Evolutionary conservation across 2,329 filamentous ascomycete species (phyloP).

Genomic region (Cladosporium sp.): DNA sequence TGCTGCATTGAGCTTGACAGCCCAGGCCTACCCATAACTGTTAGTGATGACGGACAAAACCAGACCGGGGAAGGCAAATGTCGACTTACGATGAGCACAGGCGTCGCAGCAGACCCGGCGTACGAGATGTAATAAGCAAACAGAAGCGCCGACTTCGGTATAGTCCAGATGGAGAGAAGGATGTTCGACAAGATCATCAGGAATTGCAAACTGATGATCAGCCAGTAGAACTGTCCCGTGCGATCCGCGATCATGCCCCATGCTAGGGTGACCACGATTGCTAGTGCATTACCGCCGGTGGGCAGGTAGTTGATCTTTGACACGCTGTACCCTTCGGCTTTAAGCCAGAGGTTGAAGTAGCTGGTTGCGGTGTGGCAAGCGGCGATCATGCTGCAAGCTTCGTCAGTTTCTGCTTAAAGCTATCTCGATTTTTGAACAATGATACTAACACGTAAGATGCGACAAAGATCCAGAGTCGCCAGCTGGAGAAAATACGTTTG

Average conservation of each 20-base stretch:
- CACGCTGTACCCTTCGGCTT: conserved; percentile 25
- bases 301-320: conserved; percentile 24
- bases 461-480: conserved; percentile 26
- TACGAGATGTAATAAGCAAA: not conserved
- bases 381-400: conserved; percentile 19
- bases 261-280: conserved; percentile 23
- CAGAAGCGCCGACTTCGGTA: not conserved
- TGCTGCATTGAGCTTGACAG: not conserved
- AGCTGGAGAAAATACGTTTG: conserved; percentile 21
- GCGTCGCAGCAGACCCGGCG: conserved; percentile 6
- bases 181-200: conserved; percentile 23
- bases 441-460: conserved; percentile 11
- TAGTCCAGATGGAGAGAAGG: conserved; percentile 1
- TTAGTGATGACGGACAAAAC: not conserved
- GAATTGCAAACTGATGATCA: conserved; percentile 20
- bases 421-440: not conserved
- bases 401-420: not conserved
- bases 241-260: conserved; percentile 25
- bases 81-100: not conserved
- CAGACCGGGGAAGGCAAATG: too few relatives aligned
- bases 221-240: conserved; percentile 22
- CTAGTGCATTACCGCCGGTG: conserved; percentile 23
- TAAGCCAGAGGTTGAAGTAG: conserved; percentile 28
- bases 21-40: not conserved
- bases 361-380: conserved; percentile 23